Percentiles rank a stretch among this genome's conserved stretches.
Evolutionary conservation across 2,329 filamentous ascomycete genomes (phyloP).

Genomic region (Fusarium sp.): DNA sequence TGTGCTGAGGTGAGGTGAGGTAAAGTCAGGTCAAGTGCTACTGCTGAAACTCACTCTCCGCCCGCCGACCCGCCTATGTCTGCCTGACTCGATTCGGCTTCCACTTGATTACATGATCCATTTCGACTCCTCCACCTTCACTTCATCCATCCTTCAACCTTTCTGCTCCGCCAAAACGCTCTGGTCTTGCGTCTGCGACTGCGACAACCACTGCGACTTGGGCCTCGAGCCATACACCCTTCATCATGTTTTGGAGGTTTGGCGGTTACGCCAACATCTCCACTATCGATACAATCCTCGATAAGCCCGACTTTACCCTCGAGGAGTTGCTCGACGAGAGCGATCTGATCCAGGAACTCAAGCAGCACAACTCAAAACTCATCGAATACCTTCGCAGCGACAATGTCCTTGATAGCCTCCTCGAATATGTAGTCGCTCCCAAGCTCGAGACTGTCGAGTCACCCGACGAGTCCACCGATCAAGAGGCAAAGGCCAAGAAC

Average conservation of each 20-base stretch:
- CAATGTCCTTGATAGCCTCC: conserved; percentile 82
- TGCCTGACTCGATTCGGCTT: conserved; percentile 35
- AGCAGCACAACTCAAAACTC: conserved; percentile 97
- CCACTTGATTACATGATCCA: conserved; percentile 48
- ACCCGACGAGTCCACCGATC: conserved; percentile 65
- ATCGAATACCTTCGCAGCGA: conserved; percentile 96
- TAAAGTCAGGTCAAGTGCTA: conserved; percentile 1
- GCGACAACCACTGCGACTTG: conserved; percentile 50
- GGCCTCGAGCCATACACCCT: conserved; percentile 46
- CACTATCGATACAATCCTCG: conserved; percentile 94
- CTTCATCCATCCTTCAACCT: conserved; percentile 34
- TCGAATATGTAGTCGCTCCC: conserved; percentile 92
- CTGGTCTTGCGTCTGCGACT: conserved; percentile 52
- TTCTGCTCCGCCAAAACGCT: conserved; percentile 39
- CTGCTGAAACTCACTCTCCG: conserved; percentile 29
- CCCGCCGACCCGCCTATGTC: conserved; percentile 38
- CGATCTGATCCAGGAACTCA: conserved; percentile 96
- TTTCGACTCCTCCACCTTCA: conserved; percentile 43
- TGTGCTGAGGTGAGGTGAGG: conserved; percentile 14
- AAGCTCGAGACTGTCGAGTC: conserved; percentile 70
- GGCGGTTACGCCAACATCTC: conserved; percentile 98
- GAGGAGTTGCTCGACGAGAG: conserved; percentile 97
- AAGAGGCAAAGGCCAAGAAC: conserved; percentile 62
- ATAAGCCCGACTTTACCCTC: conserved; percentile 94
- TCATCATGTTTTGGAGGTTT: conserved; percentile 99